Conservation (phyloP, 129 eudicot genomes). For the Cynara cardunculus region DNA sequence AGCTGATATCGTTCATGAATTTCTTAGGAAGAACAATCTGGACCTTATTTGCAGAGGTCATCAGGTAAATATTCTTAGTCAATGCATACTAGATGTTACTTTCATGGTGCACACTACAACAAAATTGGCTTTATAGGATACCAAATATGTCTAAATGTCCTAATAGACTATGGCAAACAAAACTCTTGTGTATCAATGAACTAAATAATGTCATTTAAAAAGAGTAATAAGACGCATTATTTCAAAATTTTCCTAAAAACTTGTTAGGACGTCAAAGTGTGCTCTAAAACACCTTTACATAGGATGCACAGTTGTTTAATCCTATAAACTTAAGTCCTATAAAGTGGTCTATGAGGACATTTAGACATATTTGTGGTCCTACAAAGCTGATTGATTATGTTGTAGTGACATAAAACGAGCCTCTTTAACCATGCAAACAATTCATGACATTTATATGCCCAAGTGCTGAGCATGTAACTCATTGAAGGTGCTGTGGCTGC, state of each 20-base stretch:
- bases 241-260: background rate
- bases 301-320: background rate
- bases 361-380: background rate
- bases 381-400: background rate
- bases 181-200: too few species aligned
- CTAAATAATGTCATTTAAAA: too few species aligned
- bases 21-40: conserved; percentile 56
- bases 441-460: background rate
- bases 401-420: too few species aligned
- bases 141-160: background rate
- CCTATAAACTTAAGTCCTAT: background rate
- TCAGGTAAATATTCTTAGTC: conserved; percentile 50
- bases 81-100: background rate
- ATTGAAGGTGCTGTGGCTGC: background rate
- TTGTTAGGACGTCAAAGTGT: too few species aligned
- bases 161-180: too few species aligned
- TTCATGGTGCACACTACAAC: background rate
- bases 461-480: background rate
- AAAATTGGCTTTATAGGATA: background rate
- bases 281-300: background rate
- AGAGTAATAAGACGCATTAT: background rate
- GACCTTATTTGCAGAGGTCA: conserved; percentile 92
- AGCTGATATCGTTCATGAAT: conserved; percentile 59
- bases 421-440: background rate
- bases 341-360: background rate